phyloP scores from a whole-genome alignment of 306 rosid genomes.

The Aeschynomene evenia region DNA sequence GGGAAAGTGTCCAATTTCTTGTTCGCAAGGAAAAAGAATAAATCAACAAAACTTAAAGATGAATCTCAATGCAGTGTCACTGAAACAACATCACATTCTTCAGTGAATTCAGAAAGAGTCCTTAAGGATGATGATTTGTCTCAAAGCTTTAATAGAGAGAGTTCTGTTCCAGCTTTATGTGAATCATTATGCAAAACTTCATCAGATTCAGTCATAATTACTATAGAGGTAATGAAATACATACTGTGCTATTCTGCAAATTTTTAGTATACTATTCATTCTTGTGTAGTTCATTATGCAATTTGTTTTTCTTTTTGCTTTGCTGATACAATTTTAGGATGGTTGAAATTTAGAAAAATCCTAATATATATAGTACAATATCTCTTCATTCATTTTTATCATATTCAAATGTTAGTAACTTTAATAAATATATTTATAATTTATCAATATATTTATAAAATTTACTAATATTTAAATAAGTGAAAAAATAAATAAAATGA shows the following conservation, averaged over 20 bases:
- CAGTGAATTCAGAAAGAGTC: slow-evolving; percentile 33
- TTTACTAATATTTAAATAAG: too few species aligned
- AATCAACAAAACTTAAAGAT: slow-evolving; percentile 48
- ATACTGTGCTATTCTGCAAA: slow-evolving; percentile 14
- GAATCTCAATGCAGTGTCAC: slow-evolving; percentile 38
- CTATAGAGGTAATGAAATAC: slow-evolving; percentile 69
- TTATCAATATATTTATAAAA: too few species aligned
- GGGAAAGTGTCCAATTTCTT: slow-evolving; percentile 89
- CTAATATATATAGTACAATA: too few species aligned
- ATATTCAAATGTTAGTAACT: too few species aligned
- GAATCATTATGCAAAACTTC: slow-evolving; percentile 46
- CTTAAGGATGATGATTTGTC: slow-evolving; percentile 50
- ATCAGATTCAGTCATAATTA: slow-evolving; percentile 42
- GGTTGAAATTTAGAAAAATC: neutral
- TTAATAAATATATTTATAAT: too few species aligned
- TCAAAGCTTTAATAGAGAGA: slow-evolving; percentile 47
- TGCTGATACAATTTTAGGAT: neutral
- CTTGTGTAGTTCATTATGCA: neutral
- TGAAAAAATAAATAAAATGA: too few species aligned
- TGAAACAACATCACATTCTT: slow-evolving; percentile 41
- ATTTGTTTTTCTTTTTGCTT: slow-evolving; percentile 6
- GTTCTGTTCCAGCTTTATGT: slow-evolving; percentile 40
- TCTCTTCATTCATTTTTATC: too few species aligned
- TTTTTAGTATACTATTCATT: slow-evolving; percentile 3
- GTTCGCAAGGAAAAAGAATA: slow-evolving; percentile 79